phyloP scores from a whole-genome alignment of 257 asterid species.

The Solanum verrucosum region DNA sequence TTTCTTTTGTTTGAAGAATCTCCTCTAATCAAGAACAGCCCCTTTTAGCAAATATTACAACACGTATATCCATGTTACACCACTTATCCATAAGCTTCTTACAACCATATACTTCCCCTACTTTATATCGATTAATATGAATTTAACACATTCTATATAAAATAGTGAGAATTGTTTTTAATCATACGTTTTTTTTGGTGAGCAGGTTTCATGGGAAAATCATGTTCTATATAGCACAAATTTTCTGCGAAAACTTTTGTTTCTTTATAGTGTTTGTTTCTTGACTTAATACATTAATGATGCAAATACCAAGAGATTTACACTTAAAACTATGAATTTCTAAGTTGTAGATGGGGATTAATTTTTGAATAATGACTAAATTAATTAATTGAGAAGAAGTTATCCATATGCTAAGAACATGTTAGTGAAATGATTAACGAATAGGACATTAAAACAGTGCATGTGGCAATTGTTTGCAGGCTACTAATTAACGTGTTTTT shows the following conservation, averaged over 20 bases:
- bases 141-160: too few relatives aligned
- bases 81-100: not conserved
- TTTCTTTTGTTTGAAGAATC: not conserved
- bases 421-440: not conserved
- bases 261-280: not conserved
- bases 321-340: not conserved
- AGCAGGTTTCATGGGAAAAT: too few relatives aligned
- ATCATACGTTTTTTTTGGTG: too few relatives aligned
- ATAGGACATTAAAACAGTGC: not conserved
- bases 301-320: not conserved
- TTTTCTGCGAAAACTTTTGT: not conserved
- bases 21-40: not conserved
- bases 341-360: not conserved
- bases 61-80: not conserved
- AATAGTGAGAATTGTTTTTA: not conserved
- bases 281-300: not conserved
- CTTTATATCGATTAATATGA: not conserved
- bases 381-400: not conserved
- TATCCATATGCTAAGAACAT: not conserved
- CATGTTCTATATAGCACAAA: not conserved
- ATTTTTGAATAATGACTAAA: not conserved
- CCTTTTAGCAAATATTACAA: not conserved
- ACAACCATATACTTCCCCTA: not conserved
- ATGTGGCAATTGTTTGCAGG: not conserved
- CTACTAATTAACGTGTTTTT: not conserved